Evolutionary conservation across 441 rosid species (phyloP).

Genomic region (Gossypium trilobum): DNA sequence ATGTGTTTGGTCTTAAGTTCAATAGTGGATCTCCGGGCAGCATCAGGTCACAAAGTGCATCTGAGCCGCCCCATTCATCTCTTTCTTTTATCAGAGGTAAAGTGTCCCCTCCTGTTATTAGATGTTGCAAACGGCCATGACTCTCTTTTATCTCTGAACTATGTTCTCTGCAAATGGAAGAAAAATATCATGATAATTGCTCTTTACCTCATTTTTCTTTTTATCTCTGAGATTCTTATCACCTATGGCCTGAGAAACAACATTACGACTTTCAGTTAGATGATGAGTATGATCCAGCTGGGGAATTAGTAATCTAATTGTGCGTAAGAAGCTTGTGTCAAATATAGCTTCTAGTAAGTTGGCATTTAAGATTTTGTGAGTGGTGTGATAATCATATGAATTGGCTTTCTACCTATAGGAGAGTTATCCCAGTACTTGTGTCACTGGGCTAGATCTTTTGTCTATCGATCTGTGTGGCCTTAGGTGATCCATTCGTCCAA

Average conservation of each 20-base stretch:
- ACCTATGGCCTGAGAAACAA: background rate
- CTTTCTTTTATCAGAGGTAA: constrained; percentile 51
- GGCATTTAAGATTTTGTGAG: background rate
- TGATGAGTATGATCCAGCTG: background rate
- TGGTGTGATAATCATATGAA: background rate
- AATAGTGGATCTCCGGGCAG: constrained; percentile 32
- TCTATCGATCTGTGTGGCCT: too few species aligned
- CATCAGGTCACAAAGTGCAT: constrained; percentile 23
- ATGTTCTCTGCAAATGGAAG: background rate
- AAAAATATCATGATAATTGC: background rate
- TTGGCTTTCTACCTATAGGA: background rate
- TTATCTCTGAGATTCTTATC: background rate
- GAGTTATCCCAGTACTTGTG: background rate
- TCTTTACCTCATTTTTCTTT: background rate
- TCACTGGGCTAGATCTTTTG: too few species aligned
- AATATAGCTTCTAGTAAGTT: background rate
- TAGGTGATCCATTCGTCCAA: too few species aligned
- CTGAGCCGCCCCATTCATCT: constrained; percentile 35
- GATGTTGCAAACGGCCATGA: background rate
- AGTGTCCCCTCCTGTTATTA: background rate
- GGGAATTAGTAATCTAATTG: background rate
- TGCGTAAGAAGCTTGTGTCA: background rate
- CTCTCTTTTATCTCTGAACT: background rate
- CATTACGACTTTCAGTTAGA: background rate
- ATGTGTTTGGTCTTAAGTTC: constrained; percentile 54